These are phyloP conservation scores for Anthostomella pinea DNA, from an alignment of 2,329 filamentous ascomycete species.

Conservation along the genomic window DNA sequence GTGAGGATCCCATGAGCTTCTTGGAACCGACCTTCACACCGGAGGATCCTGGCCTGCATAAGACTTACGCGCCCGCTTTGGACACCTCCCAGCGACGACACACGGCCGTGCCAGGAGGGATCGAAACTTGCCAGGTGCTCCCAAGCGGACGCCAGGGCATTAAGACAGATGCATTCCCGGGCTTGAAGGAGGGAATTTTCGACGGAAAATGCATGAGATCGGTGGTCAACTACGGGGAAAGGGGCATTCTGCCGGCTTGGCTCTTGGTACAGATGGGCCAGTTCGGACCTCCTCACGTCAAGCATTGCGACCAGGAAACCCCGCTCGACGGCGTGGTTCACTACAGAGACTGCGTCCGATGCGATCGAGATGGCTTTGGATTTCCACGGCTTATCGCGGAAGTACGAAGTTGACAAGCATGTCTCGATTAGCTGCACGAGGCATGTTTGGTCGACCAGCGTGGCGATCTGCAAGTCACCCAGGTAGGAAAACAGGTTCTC, in stretches of 20 bases:
- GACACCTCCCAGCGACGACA: constrained; percentile 3
- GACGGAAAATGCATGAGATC: constrained; percentile 4
- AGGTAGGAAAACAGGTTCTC: constrained; percentile 4
- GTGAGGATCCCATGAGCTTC: constrained; percentile 1
- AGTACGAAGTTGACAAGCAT: constrained; percentile 9
- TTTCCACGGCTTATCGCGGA: constrained; percentile 10
- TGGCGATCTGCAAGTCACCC: not conserved
- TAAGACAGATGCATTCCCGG: constrained; percentile 5
- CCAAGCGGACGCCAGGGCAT: constrained; percentile 2
- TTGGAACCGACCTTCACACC: constrained; percentile 9
- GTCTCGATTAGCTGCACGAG: constrained; percentile 7
- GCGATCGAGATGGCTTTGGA: too few relatives aligned
- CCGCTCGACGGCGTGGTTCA: too few relatives aligned
- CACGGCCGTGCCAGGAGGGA: not conserved
- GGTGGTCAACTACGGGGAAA: constrained; percentile 1
- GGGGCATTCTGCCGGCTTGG: not conserved
- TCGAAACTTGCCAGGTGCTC: not conserved
- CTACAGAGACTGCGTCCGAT: too few relatives aligned
- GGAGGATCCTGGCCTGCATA: constrained; percentile 10
- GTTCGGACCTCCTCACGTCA: constrained; percentile 1
- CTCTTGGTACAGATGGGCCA: constrained; percentile 3
- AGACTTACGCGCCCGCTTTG: constrained; percentile 4
- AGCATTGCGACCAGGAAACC: constrained; percentile 2
- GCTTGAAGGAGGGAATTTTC: constrained; percentile 6
- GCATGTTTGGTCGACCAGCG: not conserved